Base-by-base conservation (phyloP, 2,329 filamentous ascomycete species). In the Colletotrichum sp. region DNA sequence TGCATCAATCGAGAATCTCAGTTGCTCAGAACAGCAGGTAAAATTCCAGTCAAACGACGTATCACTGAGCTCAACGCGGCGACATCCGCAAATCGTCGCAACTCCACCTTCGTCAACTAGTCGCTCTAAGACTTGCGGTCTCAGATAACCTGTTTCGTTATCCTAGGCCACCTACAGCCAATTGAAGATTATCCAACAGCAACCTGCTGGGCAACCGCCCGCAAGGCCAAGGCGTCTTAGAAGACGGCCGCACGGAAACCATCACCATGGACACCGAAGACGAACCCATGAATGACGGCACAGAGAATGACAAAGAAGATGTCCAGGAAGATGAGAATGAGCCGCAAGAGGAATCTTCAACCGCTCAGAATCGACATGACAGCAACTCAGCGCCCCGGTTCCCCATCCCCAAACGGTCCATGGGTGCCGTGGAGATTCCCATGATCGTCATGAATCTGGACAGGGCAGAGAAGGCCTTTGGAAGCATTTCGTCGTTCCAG, bases 371-470 rank as follows among this genome's bases (percentile, higher is more conserved):
- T 52, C 43, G n/a, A 52, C 43, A 52, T 36, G 24, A 69, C 30
- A 57, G 32, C 61, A 67, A 75, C 55, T 68, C 68, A n/a, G 77
- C 78, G 7, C 77, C 77, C 12, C 74, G 80, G 72, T 86, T 84
- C 74, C 69, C 77, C 30, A 82, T 88, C 9, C 82, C 85, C 12
- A 77, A 78, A 7, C 82, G 85, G 16, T 73, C 79, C 6, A 79
- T 88, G 6, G 82, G 83, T 4, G 86, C 86, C 8, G 86, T 88
- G 21, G 86, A 88, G 77, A 81, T 88, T 1, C 86, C 86, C 21
- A 86, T 86, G 52, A 81, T 87, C 13, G 86, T 88, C 36, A 81
- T 87, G 77, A 84, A 87, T 68, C 78, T 87, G n/a, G 86, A 87
- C 60, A 83, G 86, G 21, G 83, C 86, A 21, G 81, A 86, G 65